These are phyloP conservation scores for Ustilaginoidea virens DNA, from an alignment of 2,329 filamentous ascomycete species.

Conservation along the genomic window DNA sequence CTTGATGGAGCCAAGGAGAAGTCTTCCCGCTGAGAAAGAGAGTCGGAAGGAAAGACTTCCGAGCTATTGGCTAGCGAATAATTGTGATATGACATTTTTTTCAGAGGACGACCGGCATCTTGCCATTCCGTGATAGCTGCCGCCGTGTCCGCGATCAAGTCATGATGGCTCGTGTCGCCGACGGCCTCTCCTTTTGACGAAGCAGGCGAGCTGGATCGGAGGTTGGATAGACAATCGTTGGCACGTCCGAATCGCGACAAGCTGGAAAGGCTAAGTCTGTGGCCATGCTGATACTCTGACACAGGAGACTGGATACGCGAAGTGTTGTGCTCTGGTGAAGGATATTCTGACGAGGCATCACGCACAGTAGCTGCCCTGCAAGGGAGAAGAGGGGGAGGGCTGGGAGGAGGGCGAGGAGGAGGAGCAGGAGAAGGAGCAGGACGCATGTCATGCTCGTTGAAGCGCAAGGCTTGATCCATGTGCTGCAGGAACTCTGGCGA, in stretches of 20 bases:
- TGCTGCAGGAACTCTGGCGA: slow-evolving; percentile 7
- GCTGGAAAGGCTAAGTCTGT: slow-evolving; percentile 13
- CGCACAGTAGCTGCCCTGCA: slow-evolving; percentile 6
- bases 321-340: slow-evolving; percentile 9
- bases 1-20: slow-evolving; percentile 1
- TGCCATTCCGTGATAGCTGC: slow-evolving; percentile 13
- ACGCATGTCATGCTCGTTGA: slow-evolving; percentile 1
- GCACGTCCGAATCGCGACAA: slow-evolving; percentile 14
- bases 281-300: slow-evolving; percentile 6
- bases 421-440: not conserved
- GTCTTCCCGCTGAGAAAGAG: slow-evolving; percentile 7
- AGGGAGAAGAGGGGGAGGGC: not conserved
- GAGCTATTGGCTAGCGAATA: slow-evolving; percentile 13
- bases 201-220: slow-evolving; percentile 13
- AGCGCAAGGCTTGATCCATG: slow-evolving; percentile 7
- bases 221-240: slow-evolving; percentile 15
- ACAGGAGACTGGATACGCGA: slow-evolving; percentile 14
- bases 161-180: slow-evolving; percentile 7
- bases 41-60: slow-evolving; percentile 11
- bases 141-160: slow-evolving; percentile 12
- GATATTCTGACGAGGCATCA: slow-evolving; percentile 18
- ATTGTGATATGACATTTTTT: slow-evolving; percentile 9
- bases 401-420: not conserved
- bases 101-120: slow-evolving; percentile 7
- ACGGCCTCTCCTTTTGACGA: slow-evolving; percentile 7